Conservation (phyloP, 2,329 filamentous ascomycete species). For the Cadophora malorum region DNA sequence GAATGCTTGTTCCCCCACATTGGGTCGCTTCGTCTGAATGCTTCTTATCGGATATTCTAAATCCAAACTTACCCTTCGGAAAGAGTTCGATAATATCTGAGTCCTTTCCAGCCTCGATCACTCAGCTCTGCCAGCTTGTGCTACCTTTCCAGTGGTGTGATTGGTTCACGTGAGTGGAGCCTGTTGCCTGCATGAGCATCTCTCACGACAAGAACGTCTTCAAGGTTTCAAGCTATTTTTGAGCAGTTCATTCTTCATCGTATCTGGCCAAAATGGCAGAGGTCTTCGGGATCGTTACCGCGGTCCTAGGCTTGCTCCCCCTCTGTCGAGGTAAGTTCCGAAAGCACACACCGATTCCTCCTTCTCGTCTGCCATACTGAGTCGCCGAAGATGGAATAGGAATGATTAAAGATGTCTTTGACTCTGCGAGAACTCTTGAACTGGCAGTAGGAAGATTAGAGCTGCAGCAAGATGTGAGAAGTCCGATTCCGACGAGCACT, state of each 20-base stretch:
- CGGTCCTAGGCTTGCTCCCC: conserved; percentile 37
- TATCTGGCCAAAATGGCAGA: conserved; percentile 32
- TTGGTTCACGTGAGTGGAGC: conserved; percentile 28
- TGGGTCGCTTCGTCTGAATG: background rate
- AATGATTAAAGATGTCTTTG: conserved; percentile 39
- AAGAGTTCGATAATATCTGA: background rate
- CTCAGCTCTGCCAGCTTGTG: conserved; percentile 8
- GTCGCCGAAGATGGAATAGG: conserved; percentile 35
- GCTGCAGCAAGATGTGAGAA: conserved; percentile 38
- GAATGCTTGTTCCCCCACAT: background rate
- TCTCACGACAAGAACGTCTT: conserved; percentile 8
- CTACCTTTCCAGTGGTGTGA: conserved; percentile 12
- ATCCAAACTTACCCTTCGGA: background rate
- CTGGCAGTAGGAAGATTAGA: conserved; percentile 39
- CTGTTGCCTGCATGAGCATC: conserved; percentile 22
- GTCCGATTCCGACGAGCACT: background rate
- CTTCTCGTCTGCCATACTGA: background rate
- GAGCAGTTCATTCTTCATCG: background rate
- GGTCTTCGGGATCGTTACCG: conserved; percentile 37
- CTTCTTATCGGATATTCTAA: background rate
- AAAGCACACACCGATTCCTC: background rate
- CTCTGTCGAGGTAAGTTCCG: conserved; percentile 37
- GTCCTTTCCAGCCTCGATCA: background rate
- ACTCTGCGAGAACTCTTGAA: conserved; percentile 31
- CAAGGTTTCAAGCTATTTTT: background rate